These are phyloP conservation scores for Beauveria sp. DNA, from an alignment of 2,329 filamentous ascomycete genomes.

Conservation along the genomic window DNA sequence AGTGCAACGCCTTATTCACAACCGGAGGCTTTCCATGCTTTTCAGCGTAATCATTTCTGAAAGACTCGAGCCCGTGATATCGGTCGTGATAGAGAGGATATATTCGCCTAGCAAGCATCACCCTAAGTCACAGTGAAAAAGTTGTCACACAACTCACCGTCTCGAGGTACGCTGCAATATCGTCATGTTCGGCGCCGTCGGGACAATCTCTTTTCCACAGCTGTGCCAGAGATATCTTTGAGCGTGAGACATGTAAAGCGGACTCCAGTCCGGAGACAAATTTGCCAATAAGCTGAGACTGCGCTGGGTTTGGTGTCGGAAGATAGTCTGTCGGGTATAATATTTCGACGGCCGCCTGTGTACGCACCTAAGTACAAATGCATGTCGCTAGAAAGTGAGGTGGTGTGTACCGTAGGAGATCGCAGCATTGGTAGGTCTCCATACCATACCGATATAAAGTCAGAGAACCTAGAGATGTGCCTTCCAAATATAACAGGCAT, in stretches of 20 bases:
- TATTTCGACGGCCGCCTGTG: not conserved
- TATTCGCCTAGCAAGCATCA: not conserved
- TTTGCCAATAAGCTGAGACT: not conserved
- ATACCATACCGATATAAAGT: not conserved
- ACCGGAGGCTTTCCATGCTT: not conserved
- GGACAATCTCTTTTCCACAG: not conserved
- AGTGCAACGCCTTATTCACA: not conserved
- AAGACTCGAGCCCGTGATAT: not conserved
- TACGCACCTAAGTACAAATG: not conserved
- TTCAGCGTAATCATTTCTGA: not conserved
- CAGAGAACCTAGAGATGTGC: not conserved
- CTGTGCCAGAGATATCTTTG: not conserved
- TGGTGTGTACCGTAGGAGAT: not conserved
- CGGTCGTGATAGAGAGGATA: not conserved
- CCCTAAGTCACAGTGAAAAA: too few species aligned
- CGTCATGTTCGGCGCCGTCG: not conserved
- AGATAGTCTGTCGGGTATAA: not conserved
- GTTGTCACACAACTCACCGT: not conserved
- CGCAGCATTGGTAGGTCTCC: not conserved
- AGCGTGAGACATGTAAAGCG: not conserved
- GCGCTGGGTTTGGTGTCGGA: not conserved
- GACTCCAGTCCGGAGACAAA: not conserved
- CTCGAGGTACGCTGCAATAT: not conserved
- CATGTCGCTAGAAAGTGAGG: not conserved
- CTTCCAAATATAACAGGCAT: not conserved